phyloP scores from a whole-genome alignment of 2,329 filamentous ascomycete species.

The Ophiostoma sp. region DNA sequence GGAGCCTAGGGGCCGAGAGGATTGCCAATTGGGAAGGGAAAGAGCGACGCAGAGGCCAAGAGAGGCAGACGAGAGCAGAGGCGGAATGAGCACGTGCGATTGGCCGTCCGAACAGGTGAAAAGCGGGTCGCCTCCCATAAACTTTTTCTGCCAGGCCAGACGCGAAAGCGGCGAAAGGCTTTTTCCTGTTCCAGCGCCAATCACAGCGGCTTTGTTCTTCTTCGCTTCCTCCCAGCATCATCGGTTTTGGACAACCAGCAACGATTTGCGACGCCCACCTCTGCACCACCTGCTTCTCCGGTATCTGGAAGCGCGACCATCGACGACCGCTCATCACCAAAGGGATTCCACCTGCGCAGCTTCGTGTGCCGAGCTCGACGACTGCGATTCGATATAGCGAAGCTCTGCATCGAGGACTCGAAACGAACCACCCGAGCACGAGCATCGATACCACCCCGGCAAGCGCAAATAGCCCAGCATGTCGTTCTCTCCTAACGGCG shows the following conservation, averaged over 20 bases:
- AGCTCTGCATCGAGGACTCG: neutral
- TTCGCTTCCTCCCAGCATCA: slow-evolving; percentile 12
- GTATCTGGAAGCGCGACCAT: neutral
- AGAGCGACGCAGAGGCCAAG: neutral
- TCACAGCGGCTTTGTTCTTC: slow-evolving; percentile 1
- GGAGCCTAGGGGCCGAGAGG: too few species aligned
- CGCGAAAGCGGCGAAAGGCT: slow-evolving; percentile 18
- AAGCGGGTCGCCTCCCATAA: neutral
- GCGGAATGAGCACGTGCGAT: neutral
- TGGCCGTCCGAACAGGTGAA: neutral
- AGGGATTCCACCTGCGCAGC: neutral
- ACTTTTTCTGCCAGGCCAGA: slow-evolving; percentile 16
- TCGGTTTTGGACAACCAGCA: neutral
- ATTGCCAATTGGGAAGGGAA: neutral
- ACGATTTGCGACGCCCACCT: neutral
- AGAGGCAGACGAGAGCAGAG: neutral
- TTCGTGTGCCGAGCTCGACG: slow-evolving; percentile 7
- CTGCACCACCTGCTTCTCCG: neutral
- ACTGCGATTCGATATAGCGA: neutral
- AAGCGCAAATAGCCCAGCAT: slow-evolving; percentile 7
- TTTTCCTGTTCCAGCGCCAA: slow-evolving; percentile 13
- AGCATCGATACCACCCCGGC: neutral
- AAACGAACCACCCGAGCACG: neutral
- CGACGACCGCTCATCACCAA: neutral
- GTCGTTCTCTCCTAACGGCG: slow-evolving; percentile 21